These are phyloP conservation scores for Suillus subalutaceus DNA, from an alignment of 768 basidiomycete species.

Conservation along the genomic window DNA sequence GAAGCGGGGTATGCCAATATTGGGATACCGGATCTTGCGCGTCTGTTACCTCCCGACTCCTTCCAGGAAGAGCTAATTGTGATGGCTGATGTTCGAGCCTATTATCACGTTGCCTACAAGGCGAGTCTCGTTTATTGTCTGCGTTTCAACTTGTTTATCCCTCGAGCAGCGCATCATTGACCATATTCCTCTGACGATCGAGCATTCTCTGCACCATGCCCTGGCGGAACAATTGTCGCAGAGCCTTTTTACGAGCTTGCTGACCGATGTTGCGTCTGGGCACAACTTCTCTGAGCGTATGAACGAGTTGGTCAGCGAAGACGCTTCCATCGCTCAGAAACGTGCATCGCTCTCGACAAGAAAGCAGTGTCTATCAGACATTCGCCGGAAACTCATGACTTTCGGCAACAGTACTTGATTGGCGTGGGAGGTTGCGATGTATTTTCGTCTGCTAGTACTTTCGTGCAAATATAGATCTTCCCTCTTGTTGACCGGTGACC, in stretches of 20 bases:
- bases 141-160: neutral
- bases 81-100: conserved; percentile 52
- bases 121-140: conserved; percentile 28
- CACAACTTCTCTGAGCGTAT: conserved; percentile 34
- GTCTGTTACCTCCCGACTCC: conserved; percentile 21
- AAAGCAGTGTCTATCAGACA: conserved; percentile 41
- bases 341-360: conserved; percentile 38
- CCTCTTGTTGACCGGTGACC: neutral
- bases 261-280: conserved; percentile 22
- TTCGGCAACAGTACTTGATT: conserved; percentile 18
- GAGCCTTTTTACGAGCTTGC: conserved; percentile 38
- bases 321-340: conserved; percentile 37
- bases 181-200: conserved; percentile 51
- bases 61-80: conserved; percentile 43
- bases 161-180: conserved; percentile 55
- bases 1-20: conserved; percentile 30
- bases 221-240: conserved; percentile 39
- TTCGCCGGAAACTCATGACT: conserved; percentile 38
- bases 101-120: conserved; percentile 53
- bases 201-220: conserved; percentile 45
- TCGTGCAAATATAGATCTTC: neutral
- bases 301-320: conserved; percentile 48
- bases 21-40: conserved; percentile 19
- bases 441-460: neutral
- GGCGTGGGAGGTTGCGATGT: neutral